Percentiles rank a stretch among this genome's conserved stretches.
These are phyloP conservation scores for Zygosaccharomyces pseudobailii DNA, from an alignment of 1,139 yeast genomes.

Conservation along the genomic window DNA sequence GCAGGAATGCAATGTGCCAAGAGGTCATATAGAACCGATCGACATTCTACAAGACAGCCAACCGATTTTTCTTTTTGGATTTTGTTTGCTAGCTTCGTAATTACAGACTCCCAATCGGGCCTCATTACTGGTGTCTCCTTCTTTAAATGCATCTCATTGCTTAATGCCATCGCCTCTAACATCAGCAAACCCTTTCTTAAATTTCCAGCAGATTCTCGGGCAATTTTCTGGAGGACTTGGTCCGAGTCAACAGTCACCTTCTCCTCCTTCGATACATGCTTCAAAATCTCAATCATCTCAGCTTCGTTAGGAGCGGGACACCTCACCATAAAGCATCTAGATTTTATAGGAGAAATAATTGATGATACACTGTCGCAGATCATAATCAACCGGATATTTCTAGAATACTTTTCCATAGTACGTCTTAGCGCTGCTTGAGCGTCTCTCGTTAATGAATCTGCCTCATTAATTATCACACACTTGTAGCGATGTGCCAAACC, in stretches of 20 bases:
- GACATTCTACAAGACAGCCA: conserved; percentile 62
- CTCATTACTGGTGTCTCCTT: conserved; percentile 45
- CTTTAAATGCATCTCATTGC: conserved; percentile 49
- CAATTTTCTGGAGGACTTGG: conserved; percentile 48
- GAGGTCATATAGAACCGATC: conserved; percentile 77
- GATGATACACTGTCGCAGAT: conserved; percentile 87
- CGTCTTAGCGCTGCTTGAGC: conserved; percentile 97
- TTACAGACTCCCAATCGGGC: conserved; percentile 88
- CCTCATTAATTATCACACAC: conserved; percentile 90
- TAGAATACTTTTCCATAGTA: conserved; percentile 95
- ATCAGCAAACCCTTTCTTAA: conserved; percentile 72
- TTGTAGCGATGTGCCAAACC: conserved; percentile 64
- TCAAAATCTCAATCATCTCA: conserved; percentile 55
- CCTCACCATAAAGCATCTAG: conserved; percentile 82
- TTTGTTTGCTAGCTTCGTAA: conserved; percentile 57
- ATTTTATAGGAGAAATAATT: conserved; percentile 88
- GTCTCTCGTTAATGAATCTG: conserved; percentile 97
- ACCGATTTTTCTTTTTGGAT: conserved; percentile 62
- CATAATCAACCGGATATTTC: conserved; percentile 76
- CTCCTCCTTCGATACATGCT: conserved; percentile 55
- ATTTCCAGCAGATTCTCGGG: conserved; percentile 59
- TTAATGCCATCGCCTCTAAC: conserved; percentile 81
- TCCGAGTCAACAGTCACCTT: conserved; percentile 41
- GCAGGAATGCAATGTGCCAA: conserved; percentile 94
- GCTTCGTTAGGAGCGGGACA: conserved; percentile 71